Percentiles rank a stretch among this genome's conserved stretches.
phyloP scores from a whole-genome alignment of 768 basidiomycete genomes.

The Pleurotus eryngii region DNA sequence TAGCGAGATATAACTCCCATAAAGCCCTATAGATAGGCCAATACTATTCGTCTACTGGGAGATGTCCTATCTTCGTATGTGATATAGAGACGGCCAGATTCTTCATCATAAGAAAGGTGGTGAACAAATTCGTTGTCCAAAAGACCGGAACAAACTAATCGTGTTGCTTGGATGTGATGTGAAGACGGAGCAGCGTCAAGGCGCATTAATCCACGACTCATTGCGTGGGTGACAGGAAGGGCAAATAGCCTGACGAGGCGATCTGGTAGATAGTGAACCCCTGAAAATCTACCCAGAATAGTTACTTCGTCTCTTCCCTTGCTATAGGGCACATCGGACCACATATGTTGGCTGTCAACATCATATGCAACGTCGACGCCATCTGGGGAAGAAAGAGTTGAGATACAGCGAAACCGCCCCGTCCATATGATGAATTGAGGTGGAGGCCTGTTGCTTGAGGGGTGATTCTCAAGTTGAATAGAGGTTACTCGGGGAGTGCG shows the following conservation, averaged over 20 bases:
- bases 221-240: not conserved
- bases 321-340: not conserved
- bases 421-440: not conserved
- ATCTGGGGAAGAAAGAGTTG: not conserved
- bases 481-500: too few species aligned
- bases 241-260: not conserved
- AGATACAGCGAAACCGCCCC: not conserved
- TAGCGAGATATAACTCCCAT: too few species aligned
- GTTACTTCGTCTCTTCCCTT: not conserved
- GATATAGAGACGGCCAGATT: not conserved
- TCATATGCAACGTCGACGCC: too few species aligned
- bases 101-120: conserved; percentile 1
- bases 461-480: too few species aligned
- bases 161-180: not conserved
- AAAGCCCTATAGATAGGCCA: too few species aligned
- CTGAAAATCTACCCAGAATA: not conserved
- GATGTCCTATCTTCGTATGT: too few species aligned
- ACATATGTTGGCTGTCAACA: not conserved
- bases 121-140: not conserved
- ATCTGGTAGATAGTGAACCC: not conserved
- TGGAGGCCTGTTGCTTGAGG: not conserved
- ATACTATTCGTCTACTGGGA: too few species aligned
- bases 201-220: not conserved
- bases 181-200: not conserved
- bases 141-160: not conserved